These are phyloP conservation scores for Phytophthora constricta DNA, from an alignment of 352 stramenopile genomes.

Conservation along the genomic window DNA sequence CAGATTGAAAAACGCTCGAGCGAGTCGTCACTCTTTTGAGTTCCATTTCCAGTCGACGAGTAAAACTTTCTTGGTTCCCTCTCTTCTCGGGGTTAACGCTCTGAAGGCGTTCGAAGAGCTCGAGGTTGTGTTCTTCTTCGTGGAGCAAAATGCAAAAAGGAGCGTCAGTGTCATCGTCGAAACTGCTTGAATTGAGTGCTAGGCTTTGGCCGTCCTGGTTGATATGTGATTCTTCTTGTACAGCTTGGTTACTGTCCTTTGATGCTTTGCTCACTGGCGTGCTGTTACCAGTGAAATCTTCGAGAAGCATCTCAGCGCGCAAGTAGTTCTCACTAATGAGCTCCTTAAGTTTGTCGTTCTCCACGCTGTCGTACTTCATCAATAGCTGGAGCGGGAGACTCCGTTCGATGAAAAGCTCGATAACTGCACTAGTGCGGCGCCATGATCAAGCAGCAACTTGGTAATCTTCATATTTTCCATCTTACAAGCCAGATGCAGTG, in stretches of 20 bases:
- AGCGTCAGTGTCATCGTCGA: slow-evolving; percentile 22
- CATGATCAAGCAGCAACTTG: slow-evolving; percentile 55
- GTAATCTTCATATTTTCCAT: slow-evolving; percentile 59
- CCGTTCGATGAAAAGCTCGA: slow-evolving; percentile 48
- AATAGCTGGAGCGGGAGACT: slow-evolving; percentile 62
- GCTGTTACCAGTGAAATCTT: slow-evolving; percentile 27
- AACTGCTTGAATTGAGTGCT: slow-evolving; percentile 1
- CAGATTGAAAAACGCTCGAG: slow-evolving; percentile 53
- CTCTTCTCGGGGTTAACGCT: slow-evolving; percentile 27
- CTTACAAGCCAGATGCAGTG: slow-evolving; percentile 69
- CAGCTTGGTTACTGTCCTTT: slow-evolving; percentile 1
- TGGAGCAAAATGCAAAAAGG: slow-evolving; percentile 59
- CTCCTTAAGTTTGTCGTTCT: slow-evolving; percentile 54
- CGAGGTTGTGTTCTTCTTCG: slow-evolving; percentile 57
- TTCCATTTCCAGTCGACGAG: slow-evolving; percentile 42
- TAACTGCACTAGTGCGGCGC: slow-evolving; percentile 55
- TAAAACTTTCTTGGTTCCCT: slow-evolving; percentile 22
- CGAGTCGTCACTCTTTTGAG: slow-evolving; percentile 57
- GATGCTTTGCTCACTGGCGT: slow-evolving; percentile 6
- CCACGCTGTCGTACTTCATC: slow-evolving; percentile 54
- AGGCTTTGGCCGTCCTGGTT: background rate
- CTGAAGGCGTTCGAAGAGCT: slow-evolving; percentile 50
- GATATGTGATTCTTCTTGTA: background rate
- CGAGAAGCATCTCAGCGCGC: slow-evolving; percentile 50
- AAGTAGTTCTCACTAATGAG: slow-evolving; percentile 51